Evolutionary conservation across 306 rosid species (phyloP).

Genomic region (Luffa acutangula): DNA sequence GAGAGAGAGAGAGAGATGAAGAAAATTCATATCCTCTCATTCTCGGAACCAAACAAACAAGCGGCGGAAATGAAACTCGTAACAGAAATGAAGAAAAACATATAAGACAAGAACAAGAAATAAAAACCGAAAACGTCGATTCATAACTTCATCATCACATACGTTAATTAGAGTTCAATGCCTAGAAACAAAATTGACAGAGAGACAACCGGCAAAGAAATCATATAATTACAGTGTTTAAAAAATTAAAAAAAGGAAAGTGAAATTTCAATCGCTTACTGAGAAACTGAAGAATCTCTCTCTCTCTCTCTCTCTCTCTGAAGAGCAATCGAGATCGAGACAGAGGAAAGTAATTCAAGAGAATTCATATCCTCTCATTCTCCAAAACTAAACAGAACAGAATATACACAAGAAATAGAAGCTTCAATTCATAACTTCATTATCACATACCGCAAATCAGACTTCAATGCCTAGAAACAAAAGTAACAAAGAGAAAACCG

Average conservation of each 20-base stretch:
- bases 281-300: not conserved
- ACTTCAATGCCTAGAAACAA: not conserved
- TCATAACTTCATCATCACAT: not conserved
- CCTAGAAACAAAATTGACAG: not conserved
- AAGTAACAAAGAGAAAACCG: not conserved
- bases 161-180: not conserved
- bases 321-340: not conserved
- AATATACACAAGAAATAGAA: not conserved
- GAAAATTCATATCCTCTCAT: not conserved
- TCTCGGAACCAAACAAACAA: not conserved
- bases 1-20: not conserved
- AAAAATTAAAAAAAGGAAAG: not conserved
- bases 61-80: not conserved
- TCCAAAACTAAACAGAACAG: not conserved
- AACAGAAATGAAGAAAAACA: not conserved
- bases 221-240: not conserved
- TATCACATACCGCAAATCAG: not conserved
- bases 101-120: not conserved
- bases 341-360: not conserved
- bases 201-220: not conserved
- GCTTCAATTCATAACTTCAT: not conserved
- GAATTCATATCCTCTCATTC: not conserved
- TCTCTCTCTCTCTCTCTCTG: not conserved
- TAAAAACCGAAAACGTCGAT: not conserved
- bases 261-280: not conserved